Base-by-base conservation (phyloP, 768 basidiomycete species). In the Podaxis pistillaris region DNA sequence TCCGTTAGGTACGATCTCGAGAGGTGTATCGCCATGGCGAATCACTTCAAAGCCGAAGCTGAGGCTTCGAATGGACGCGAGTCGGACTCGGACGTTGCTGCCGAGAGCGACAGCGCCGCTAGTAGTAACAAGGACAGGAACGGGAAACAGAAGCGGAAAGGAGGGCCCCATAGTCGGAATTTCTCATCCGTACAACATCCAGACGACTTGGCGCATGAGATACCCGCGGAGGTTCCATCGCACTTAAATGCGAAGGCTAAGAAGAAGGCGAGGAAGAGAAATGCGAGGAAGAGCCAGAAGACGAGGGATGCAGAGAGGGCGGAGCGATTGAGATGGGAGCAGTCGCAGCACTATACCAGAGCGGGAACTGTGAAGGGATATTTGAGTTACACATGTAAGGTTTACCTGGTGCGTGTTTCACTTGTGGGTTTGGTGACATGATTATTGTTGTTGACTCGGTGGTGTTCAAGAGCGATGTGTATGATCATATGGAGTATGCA, bases 401-500 rank as follows among this genome's bases (percentile, higher is more conserved):
- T 87, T n/a, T 87, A 88, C 69, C 71, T 87, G 60, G 87, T 88
- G 59, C 46, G 82, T 76, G 6, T 53, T 38, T 51, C 52, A 30
- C 22, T 28, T 38, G 7, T 22, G 46, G 58, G 64, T n/a, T 17
- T 50, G 13, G 22, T 59, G 19, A 22, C 22, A 26, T 37, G 46
- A n/a, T 58, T 44, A 60, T 51, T 63, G 38, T 40, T 50, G 9
- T n/a, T n/a, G 41, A 19, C 17, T 22, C 19, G 1, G 7, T 46
- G 36, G 6, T 19, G 58, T n/a, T 54, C 9, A 54, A 88, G 86
- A 85, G 87, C 28, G 89, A 91, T 69, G 87, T 91, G 4, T 78
- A 79, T 60, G 89, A 91, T 68, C 88, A 90, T 70, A 84, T 89
- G 73, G 88, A 90, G 62, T 87, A 85, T 67, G 83, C 85, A 12